Conservation (phyloP, 495 filamentous ascomycete species). For the Xanthoparmelia taractica region DNA sequence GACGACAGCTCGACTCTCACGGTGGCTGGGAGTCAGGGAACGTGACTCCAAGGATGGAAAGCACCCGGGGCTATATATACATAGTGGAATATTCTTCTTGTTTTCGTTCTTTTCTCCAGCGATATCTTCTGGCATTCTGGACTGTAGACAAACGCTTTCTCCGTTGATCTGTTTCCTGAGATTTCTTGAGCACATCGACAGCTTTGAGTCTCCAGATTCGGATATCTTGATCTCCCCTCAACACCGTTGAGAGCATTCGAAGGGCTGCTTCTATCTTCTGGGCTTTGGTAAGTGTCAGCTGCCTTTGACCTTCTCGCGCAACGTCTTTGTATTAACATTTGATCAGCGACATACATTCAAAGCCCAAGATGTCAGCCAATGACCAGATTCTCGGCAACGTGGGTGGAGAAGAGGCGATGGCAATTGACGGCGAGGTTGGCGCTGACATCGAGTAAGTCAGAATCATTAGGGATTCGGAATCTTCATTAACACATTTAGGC, state of each 20-base stretch:
- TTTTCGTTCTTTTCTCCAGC: not conserved
- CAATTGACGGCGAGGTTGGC: not conserved
- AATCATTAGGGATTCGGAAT: not conserved
- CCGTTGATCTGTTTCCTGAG: not conserved
- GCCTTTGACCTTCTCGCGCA: not conserved
- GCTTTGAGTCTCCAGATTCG: not conserved
- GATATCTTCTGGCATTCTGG: not conserved
- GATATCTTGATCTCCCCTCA: not conserved
- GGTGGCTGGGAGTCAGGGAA: not conserved
- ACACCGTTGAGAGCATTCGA: too few relatives aligned
- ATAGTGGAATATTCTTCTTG: not conserved
- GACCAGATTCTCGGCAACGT: not conserved
- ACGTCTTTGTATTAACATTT: not conserved
- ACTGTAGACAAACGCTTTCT: not conserved
- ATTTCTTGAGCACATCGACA: not conserved
- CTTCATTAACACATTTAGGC: not conserved
- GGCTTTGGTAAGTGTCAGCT: not conserved
- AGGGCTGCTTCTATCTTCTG: too few relatives aligned
- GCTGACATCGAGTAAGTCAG: not conserved
- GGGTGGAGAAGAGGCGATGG: not conserved
- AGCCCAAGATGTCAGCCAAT: constrained; percentile 1
- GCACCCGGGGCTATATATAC: not conserved
- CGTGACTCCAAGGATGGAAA: not conserved
- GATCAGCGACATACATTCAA: not conserved
- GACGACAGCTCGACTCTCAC: not conserved